Evolutionary conservation across 2,329 filamentous ascomycete genomes (phyloP), one percentile per base, ranked within the genome.

Genomic region (Parastagonospora nodorum): DNA sequence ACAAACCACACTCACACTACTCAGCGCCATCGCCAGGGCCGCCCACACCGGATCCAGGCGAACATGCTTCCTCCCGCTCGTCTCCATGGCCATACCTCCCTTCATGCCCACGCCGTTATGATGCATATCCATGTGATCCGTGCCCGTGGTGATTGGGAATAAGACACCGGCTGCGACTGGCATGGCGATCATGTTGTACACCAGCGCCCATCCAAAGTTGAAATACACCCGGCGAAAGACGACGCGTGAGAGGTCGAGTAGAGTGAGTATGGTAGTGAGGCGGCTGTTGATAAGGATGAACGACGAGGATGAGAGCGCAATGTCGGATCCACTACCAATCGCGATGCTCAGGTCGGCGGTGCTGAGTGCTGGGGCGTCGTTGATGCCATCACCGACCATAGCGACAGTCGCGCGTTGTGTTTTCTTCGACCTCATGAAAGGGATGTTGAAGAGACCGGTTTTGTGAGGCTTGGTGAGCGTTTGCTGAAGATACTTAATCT

Each of bases 361-460:
- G 2, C 88, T 85, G 4, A 96, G 82, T 2, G 90, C 90, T 0
- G 90, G 90, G 0, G 90, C 88, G 66, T 96, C 91, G 63, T 95
- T 95, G 60, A 93, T 90, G 14, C 91, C 90, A 61, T 95, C 90
- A 32, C 90, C 91, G 2, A 92, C 89, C 84, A 95, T 94, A 33
- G 86, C 90, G 0, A 95, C 84, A 1, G 89, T 81, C 0, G 80
- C 79, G 15, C 82, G 78, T 31, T 65, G 60, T 0, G 30, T 28
- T 2, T 36, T 55, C 4, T 14, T 55, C 5, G 27, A 28, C n/a
- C 38, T 45, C 4, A 16, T 12, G 4, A 57, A 57, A 4, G 66
- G 60, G 8, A 69, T 48, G 27, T 40, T 50, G 32, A 67, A 62
- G 28, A 68, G 48, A 2, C 48, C 37, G 1, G 61, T 48, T 29